Evolutionary conservation across 805 yeast genomes (phyloP), one percentile per base, ranked within the genome.

Genomic region (Teunomyces aglyptinius): DNA sequence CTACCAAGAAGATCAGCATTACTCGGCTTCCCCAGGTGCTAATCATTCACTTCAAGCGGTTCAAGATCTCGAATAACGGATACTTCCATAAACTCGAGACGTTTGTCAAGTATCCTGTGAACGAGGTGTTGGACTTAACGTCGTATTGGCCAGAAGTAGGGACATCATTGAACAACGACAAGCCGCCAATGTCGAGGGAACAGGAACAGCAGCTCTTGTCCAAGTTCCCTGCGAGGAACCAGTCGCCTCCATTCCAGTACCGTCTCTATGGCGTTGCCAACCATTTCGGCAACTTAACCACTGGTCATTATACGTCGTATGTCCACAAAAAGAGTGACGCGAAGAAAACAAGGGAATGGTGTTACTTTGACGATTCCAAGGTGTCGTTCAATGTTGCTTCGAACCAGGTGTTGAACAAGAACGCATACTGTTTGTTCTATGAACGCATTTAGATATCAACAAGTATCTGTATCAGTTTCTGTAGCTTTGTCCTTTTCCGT

Each of bases 231-330:
- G 51, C 63, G 1, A 69, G 96, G 49, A 89, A 87, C 16, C 97
- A 90, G 66, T 60, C 63, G 0, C 84, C 95, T 0, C 96, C 97
- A 2, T 91, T 89, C 66, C 71, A 76, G 22, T 91, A 90, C 63
- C 79, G 79, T 50, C 64, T 91, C 18, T 85, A 80, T 57, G 96
- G 87, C 0, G 96, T 90, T 1, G 89, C 89, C 12, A 83, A 88
- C 53, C 97, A 91, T 64, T 82, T 69, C 50, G 97, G 97, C 10
- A 82, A 86, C 33, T 71, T 91, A 32, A 78, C 83, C 35, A 86
- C 91, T 6, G 97, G 97, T 0, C 97, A 91, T 64, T 91, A 91
- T 64, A 91, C 97, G 0, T 71, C 96, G 1, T 87, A 74, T 59
- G 92, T 88, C 4, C 70, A 81, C 59, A 88, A 88, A 57, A 56